Evolutionary conservation across 2,329 filamentous ascomycete genomes (phyloP).

Genomic region (Rasamsonia emersonii): DNA sequence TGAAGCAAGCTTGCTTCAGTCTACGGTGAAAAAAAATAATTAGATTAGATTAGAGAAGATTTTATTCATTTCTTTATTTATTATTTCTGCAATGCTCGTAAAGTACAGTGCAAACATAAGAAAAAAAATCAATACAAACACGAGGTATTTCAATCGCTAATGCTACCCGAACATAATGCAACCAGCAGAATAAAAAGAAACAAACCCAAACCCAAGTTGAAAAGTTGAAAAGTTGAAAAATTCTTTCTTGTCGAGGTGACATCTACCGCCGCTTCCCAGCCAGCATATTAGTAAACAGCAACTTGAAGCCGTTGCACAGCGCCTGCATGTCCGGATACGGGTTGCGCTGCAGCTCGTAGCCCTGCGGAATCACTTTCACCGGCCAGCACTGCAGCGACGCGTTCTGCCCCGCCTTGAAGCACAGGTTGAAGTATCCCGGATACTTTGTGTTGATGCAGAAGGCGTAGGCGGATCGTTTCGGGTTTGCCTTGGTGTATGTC

Average conservation of each 20-base stretch:
- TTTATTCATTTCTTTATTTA: too few relatives aligned
- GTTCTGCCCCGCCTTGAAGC: slow-evolving; percentile 82
- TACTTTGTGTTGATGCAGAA: slow-evolving; percentile 92
- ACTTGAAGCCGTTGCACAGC: slow-evolving; percentile 94
- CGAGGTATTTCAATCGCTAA: too few relatives aligned
- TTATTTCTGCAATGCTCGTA: too few relatives aligned
- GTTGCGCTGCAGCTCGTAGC: slow-evolving; percentile 81
- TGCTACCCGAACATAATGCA: too few relatives aligned
- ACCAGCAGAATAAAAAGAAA: too few relatives aligned
- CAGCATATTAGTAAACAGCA: slow-evolving; percentile 63
- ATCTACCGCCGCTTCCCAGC: slow-evolving; percentile 20
- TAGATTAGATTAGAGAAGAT: too few relatives aligned
- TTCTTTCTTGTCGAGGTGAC: not conserved
- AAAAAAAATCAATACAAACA: too few relatives aligned
- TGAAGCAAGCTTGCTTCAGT: too few relatives aligned
- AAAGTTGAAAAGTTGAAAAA: not conserved
- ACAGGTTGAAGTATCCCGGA: slow-evolving; percentile 89
- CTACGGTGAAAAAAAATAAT: too few relatives aligned
- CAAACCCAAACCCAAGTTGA: too few relatives aligned
- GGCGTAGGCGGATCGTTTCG: slow-evolving; percentile 83
- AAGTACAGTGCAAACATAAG: too few relatives aligned
- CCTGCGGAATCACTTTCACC: slow-evolving; percentile 86
- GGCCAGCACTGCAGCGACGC: slow-evolving; percentile 69
- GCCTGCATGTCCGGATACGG: slow-evolving; percentile 92
- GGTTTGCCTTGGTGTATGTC: slow-evolving; percentile 93